phyloP scores from a whole-genome alignment of 148 eudicot species.

The Silene uniflora region DNA sequence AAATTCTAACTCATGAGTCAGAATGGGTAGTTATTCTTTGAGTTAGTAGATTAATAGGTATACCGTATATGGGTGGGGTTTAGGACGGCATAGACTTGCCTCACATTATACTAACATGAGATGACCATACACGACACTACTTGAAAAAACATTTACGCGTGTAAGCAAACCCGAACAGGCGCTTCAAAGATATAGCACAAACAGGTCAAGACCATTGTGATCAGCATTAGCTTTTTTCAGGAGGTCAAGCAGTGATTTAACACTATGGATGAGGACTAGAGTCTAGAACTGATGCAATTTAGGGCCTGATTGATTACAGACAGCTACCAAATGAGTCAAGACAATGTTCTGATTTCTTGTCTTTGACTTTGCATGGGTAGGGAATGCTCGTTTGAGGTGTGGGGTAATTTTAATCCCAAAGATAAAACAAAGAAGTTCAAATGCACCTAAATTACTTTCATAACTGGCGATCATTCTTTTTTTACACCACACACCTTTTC shows the following conservation, averaged over 20 bases:
- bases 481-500: constrained; percentile 17
- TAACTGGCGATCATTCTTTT: constrained; percentile 9
- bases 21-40: no score
- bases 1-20: no score
- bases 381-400: not conserved
- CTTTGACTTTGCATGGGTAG: not conserved
- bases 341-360: not conserved
- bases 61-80: no score
- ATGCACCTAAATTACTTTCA: constrained; percentile 15
- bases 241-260: not conserved
- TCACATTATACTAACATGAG: no score
- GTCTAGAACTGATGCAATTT: no score
- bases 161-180: not conserved
- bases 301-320: not conserved
- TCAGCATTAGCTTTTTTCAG: not conserved
- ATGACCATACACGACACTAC: no score
- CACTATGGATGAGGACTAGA: no score
- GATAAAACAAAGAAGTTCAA: not conserved
- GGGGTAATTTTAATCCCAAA: not conserved
- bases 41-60: no score
- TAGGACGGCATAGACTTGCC: no score
- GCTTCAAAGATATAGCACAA: not conserved
- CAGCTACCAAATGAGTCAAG: not conserved
- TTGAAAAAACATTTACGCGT: not conserved
- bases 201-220: not conserved